These are phyloP conservation scores for Eucommia ulmoides DNA, from an alignment of 257 asterid genomes.

Conservation along the genomic window DNA sequence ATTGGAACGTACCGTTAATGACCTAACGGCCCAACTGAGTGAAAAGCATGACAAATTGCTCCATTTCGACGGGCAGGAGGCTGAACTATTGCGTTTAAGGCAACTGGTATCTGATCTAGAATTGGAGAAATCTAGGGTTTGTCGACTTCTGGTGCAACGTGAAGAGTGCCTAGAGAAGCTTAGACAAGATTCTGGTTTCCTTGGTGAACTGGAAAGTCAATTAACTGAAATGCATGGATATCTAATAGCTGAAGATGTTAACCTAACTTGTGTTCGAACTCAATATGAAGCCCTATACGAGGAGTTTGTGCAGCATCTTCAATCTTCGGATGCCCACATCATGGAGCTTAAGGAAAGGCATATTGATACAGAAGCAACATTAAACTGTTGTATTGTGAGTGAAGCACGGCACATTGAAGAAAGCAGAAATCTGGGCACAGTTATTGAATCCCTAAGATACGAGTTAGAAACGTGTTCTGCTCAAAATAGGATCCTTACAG, in stretches of 20 bases:
- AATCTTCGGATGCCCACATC: constrained; percentile 27
- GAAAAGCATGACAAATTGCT: constrained; percentile 25
- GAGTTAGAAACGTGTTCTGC: constrained; percentile 39
- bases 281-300: constrained; percentile 28
- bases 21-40: constrained; percentile 41
- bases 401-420: constrained; percentile 42
- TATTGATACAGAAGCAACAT: constrained; percentile 25
- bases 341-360: constrained; percentile 35
- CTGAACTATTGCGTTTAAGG: constrained; percentile 38
- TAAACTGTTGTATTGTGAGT: constrained; percentile 26
- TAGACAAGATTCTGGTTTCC: constrained; percentile 22
- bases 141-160: constrained; percentile 35
- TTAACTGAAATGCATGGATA: constrained; percentile 37
- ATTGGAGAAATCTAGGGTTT: constrained; percentile 47
- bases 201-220: constrained; percentile 38
- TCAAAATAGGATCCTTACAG: constrained; percentile 46
- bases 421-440: constrained; percentile 24
- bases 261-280: constrained; percentile 29
- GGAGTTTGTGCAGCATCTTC: constrained; percentile 32
- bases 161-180: constrained; percentile 30
- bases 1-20: constrained; percentile 36
- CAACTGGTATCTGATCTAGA: constrained; percentile 43
- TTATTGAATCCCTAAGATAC: constrained; percentile 31
- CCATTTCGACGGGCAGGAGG: constrained; percentile 29
- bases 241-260: constrained; percentile 46